Conservation (phyloP, 1,139 yeast species). For the Taphrina sp. region DNA sequence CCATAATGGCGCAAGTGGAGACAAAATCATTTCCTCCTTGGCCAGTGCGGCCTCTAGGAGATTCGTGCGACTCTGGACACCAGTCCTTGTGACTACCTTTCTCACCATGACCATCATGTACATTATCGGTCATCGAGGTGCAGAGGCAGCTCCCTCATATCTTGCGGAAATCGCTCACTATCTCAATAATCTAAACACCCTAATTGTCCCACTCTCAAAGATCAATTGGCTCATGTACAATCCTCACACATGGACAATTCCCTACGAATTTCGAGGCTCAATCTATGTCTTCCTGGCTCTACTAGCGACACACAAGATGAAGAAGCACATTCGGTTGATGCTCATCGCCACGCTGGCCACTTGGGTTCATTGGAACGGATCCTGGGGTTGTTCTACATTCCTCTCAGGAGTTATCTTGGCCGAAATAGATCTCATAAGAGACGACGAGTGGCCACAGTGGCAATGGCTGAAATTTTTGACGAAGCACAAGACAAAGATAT, state of each 20-base stretch:
- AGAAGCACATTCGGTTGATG: not conserved
- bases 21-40: slow-evolving; percentile 2
- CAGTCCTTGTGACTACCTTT: slow-evolving; percentile 20
- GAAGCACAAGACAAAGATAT: slow-evolving; percentile 2
- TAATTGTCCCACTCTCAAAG: not conserved
- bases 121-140: slow-evolving; percentile 1
- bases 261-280: slow-evolving; percentile 25
- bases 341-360: not conserved
- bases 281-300: slow-evolving; percentile 8
- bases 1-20: slow-evolving; percentile 1
- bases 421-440: slow-evolving; percentile 15
- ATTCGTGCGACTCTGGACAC: slow-evolving; percentile 14
- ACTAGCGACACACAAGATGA: slow-evolving; percentile 9
- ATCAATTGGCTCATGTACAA: slow-evolving; percentile 12
- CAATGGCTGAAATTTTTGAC: slow-evolving; percentile 2
- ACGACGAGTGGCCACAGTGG: slow-evolving; percentile 13
- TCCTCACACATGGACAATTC: slow-evolving; percentile 26
- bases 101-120: slow-evolving; percentile 22
- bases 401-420: slow-evolving; percentile 16
- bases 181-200: not conserved
- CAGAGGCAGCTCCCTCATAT: not conserved
- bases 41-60: slow-evolving; percentile 22
- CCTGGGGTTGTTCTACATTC: slow-evolving; percentile 13
- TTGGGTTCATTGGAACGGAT: not conserved
- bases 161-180: not conserved